phyloP scores from a whole-genome alignment of 2,329 filamentous ascomycete species.

The Venturia asperata region DNA sequence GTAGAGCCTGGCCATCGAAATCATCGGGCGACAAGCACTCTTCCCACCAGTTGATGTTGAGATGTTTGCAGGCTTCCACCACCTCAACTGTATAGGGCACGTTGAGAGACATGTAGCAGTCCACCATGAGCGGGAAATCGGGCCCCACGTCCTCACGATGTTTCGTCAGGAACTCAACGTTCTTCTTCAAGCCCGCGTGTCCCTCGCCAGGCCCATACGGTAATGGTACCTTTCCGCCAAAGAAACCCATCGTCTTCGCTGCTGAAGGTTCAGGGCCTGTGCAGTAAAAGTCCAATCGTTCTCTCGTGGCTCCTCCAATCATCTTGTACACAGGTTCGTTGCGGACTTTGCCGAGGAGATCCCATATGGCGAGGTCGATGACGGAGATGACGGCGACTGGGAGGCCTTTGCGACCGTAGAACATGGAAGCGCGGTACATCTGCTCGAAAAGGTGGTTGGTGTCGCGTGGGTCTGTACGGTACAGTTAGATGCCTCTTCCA shows the following conservation, averaged over 20 bases:
- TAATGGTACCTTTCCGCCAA: constrained; percentile 81
- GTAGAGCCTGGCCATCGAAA: constrained; percentile 78
- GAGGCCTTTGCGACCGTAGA: constrained; percentile 89
- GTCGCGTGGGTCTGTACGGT: constrained; percentile 65
- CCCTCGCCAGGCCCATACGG: constrained; percentile 88
- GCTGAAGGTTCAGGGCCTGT: constrained; percentile 78
- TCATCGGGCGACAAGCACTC: constrained; percentile 89
- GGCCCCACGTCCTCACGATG: constrained; percentile 79
- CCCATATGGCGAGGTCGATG: constrained; percentile 89
- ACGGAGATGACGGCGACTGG: constrained; percentile 88
- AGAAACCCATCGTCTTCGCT: constrained; percentile 81
- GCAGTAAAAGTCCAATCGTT: constrained; percentile 86
- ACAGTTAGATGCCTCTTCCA: neutral
- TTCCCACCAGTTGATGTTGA: constrained; percentile 57
- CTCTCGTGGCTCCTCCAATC: constrained; percentile 75
- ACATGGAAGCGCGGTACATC: constrained; percentile 95
- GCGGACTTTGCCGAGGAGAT: constrained; percentile 81
- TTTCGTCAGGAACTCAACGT: constrained; percentile 78
- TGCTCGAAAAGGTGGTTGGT: constrained; percentile 91
- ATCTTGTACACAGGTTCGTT: constrained; percentile 92
- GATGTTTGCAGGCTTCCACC: constrained; percentile 71
- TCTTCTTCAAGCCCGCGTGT: constrained; percentile 72
- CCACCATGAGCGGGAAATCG: constrained; percentile 88
- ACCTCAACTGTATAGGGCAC: constrained; percentile 90
- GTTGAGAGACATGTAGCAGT: constrained; percentile 95